Percentiles rank a stretch among this genome's conserved stretches.
These are phyloP conservation scores for Elsinoe necatrix DNA, from an alignment of 2,329 filamentous ascomycete genomes.

Conservation along the genomic window DNA sequence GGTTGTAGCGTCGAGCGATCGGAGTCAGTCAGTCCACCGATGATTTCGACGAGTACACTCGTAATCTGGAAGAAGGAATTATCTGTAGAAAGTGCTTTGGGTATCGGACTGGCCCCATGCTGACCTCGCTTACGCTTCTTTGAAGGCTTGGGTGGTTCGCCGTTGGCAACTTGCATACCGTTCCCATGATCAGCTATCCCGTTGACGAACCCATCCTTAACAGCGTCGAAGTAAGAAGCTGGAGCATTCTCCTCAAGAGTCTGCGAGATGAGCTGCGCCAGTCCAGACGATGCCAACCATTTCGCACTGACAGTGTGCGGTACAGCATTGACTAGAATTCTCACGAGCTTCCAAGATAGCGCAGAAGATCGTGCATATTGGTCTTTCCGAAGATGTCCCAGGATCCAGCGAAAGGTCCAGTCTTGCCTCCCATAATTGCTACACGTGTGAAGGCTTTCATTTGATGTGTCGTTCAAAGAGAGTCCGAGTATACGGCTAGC, in stretches of 20 bases:
- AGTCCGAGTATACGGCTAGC: constrained; percentile 33
- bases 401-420: constrained; percentile 59
- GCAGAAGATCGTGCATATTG: constrained; percentile 36
- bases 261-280: constrained; percentile 3
- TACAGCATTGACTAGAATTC: constrained; percentile 9
- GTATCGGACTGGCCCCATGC: not conserved
- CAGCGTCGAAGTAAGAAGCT: not conserved
- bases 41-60: not conserved
- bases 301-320: constrained; percentile 14
- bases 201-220: not conserved
- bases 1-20: no score
- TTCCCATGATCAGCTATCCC: not conserved
- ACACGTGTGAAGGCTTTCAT: not conserved
- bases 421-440: constrained; percentile 42
- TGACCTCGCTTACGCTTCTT: constrained; percentile 9
- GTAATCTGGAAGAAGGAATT: not conserved
- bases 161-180: not conserved
- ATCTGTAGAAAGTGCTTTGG: not conserved
- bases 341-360: constrained; percentile 51
- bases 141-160: not conserved
- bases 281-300: constrained; percentile 3
- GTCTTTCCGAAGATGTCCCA: constrained; percentile 49
- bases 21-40: not conserved
- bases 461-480: constrained; percentile 17
- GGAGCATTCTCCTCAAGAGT: constrained; percentile 8